Base-by-base conservation (phyloP, 208 protist genomes). In the Crithidia brevicula region DNA sequence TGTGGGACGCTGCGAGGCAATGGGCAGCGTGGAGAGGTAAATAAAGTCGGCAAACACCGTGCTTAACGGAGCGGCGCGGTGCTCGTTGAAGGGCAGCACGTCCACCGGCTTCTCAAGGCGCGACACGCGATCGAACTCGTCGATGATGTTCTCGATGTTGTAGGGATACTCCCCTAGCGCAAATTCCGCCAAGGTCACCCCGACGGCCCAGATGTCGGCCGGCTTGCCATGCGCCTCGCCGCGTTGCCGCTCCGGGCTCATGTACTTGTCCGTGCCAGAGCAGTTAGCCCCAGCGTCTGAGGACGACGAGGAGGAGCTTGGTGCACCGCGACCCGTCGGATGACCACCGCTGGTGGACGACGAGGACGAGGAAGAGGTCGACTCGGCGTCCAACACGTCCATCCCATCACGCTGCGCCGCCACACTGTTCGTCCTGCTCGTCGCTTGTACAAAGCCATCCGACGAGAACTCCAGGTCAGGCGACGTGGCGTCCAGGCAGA, bases 251-350 rank as follows among this genome's bases (percentile, higher is more conserved):
- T 97, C 90, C 0, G 93, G 90, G 51, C 80, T 90, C 93, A 97
- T 97, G 70, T 97, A 97, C 63, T 86, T 82, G 33, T 88, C 72
- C 22, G 93, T 96, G n/a, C 93, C 93, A 13, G 83, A 91, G 79
- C 87, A 93, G 34, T 85, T 69, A 1, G 70, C 50, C 2, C 8
- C 36, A 9, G 49, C 40, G 4, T 69, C 50, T 9, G 63, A 67
- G 4, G 46, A 61, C 20, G 30, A 40, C 33, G 71, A 73, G 4
- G 58, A 77, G 3, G 61, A 49, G 8, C 25, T 61, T 36, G 20
- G 62, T 33, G 22, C 67, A 8, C 23, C 25, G 27, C 36, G 10
- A 40, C 36, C 43, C 7, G 5, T 8, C 1, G 4, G 10, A 18
- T 23, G 15, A 9, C 4, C 25, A 31, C 51, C 43, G 30, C 34